Base-by-base conservation (phyloP, 192 early-diverging fungal species). In the Linnemannia elongata region DNA sequence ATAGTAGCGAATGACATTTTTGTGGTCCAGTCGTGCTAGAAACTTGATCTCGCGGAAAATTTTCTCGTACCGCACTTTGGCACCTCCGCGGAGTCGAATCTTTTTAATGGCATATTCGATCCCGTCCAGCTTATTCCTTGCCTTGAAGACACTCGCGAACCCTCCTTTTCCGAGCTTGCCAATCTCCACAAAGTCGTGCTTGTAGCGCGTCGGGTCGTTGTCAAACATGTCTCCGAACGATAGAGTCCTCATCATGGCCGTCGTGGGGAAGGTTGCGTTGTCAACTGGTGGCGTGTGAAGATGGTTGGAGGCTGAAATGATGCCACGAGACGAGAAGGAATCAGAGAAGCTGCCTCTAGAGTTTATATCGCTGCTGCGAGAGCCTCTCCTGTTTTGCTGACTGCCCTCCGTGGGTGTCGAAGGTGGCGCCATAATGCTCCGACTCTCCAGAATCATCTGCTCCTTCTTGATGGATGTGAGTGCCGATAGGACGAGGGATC, bases 1-100 rank as follows among this genome's bases (percentile, higher is more conserved):
- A 84, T 96, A 97, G 85, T 99, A 99, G 8, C 98, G 90, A 63
- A 99, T 97, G 36, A 99, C 96, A 80, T 99, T 98, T 27, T 90
- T 92, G 88, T 99, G 98, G 68, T 95, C 91, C 57, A 99, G 79
- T 22, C 94, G 83, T 1, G 98, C 96, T 77, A 97, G 92, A 35
- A 95, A 93, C 85, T 97, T 98, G 71, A 97, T 96, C 88, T 99
- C 98, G 0, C 98, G 90, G 80, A 98, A 91, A 35, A 97, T 97
- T 88, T 95, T 94, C 55, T 93, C 90, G 52, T 90, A 93, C 2
- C 92, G 91, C 20, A 90, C 83, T 71, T 91, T 89, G 47, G 74
- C 83, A 1, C 80, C 82, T 15, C 86, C 91, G n/a, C 91, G 89
- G 49, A 98, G 88, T 30, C 91, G 88, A 24, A 99, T 92, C 75